phyloP scores from a whole-genome alignment of 1,139 yeast genomes.

The Taphrina flavorubra region DNA sequence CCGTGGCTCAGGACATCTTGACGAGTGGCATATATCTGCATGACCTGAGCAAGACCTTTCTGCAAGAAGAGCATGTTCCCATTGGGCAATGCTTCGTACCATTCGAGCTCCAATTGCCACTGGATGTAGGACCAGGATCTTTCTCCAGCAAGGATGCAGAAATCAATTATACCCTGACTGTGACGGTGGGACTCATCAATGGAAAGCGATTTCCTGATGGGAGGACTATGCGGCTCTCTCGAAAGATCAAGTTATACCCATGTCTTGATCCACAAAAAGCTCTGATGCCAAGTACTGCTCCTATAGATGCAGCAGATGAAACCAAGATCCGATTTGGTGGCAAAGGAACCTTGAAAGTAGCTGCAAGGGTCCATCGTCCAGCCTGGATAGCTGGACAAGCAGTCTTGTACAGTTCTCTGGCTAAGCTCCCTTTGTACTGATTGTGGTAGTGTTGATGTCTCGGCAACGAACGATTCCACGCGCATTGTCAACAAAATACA shows the following conservation, averaged over 20 bases:
- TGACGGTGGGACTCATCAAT: constrained; percentile 36
- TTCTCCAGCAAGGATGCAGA: constrained; percentile 39
- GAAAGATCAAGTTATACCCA: constrained; percentile 34
- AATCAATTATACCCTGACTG: constrained; percentile 31
- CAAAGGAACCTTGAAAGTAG: constrained; percentile 39
- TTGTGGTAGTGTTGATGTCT: constrained; percentile 34
- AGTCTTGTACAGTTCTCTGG: constrained; percentile 10
- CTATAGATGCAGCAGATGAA: constrained; percentile 39
- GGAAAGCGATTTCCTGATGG: constrained; percentile 37
- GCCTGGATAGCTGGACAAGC: constrained; percentile 42
- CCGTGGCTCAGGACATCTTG: constrained; percentile 32
- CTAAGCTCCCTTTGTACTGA: background rate
- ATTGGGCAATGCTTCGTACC: constrained; percentile 28
- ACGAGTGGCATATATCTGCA: constrained; percentile 19
- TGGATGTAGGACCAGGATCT: constrained; percentile 42
- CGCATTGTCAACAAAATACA: constrained; percentile 30
- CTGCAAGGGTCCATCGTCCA: constrained; percentile 41
- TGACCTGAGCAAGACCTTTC: constrained; percentile 26
- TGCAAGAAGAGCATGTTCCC: constrained; percentile 11
- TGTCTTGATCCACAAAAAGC: constrained; percentile 40
- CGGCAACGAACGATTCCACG: constrained; percentile 39
- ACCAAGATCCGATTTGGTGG: constrained; percentile 40
- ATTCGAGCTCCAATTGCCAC: constrained; percentile 42
- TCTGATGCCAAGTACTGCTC: constrained; percentile 39
- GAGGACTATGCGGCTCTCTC: constrained; percentile 24